These are phyloP conservation scores for Monosporozyma aerobia DNA, from an alignment of 805 yeast species.

Conservation along the genomic window DNA sequence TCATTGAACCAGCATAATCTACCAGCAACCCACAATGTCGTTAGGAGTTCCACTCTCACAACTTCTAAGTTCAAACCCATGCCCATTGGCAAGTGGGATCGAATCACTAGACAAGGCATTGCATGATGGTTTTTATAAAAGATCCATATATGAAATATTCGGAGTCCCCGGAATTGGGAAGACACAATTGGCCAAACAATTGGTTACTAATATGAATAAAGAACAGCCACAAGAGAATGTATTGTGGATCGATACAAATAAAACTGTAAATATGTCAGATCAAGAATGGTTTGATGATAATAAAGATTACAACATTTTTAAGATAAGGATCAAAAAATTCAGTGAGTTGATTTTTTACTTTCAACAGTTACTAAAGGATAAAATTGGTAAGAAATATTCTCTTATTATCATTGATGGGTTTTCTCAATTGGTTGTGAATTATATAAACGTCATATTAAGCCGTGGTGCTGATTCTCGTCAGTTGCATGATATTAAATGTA, in stretches of 20 bases:
- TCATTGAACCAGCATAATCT: too few species aligned
- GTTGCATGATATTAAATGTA: slow-evolving; percentile 24
- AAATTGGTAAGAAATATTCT: slow-evolving; percentile 6
- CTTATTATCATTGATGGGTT: slow-evolving; percentile 26
- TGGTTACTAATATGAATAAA: slow-evolving; percentile 7
- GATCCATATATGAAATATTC: slow-evolving; percentile 26
- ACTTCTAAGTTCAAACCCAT: slow-evolving; percentile 18
- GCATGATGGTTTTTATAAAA: slow-evolving; percentile 20
- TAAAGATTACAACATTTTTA: neutral
- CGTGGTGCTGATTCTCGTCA: neutral
- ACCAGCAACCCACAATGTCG: slow-evolving; percentile 13
- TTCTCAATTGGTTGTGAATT: slow-evolving; percentile 23
- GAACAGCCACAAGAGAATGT: slow-evolving; percentile 9
- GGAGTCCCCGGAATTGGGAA: slow-evolving; percentile 31
- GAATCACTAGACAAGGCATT: slow-evolving; percentile 15
- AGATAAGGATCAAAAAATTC: slow-evolving; percentile 16
- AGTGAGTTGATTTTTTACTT: slow-evolving; percentile 22
- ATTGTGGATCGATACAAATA: slow-evolving; percentile 26
- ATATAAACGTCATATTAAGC: slow-evolving; percentile 9
- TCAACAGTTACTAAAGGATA: slow-evolving; percentile 7
- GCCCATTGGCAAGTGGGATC: slow-evolving; percentile 20
- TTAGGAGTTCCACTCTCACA: slow-evolving; percentile 29
- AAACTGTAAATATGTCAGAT: slow-evolving; percentile 6
- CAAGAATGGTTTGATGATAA: neutral
- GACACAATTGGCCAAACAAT: slow-evolving; percentile 18